These are phyloP conservation scores for Oryza punctata DNA, from an alignment of 176 grass and related monocot genomes.

Conservation along the genomic window DNA sequence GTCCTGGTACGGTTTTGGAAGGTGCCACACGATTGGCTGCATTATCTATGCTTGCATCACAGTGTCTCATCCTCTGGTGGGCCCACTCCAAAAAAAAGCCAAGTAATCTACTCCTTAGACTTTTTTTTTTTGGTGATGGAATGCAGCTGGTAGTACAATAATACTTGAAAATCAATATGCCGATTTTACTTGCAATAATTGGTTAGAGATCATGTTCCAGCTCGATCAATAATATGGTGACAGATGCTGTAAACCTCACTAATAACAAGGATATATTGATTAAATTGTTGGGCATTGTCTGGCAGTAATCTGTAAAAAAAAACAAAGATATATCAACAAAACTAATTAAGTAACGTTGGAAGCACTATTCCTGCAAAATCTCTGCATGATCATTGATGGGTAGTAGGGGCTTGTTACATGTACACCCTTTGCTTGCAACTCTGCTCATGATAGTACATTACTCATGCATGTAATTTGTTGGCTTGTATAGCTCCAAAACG, in stretches of 20 bases:
- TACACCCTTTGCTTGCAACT: neutral
- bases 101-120: neutral
- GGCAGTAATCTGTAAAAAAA: too few species aligned
- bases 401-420: neutral
- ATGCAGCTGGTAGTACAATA: too few species aligned
- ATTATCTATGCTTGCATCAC: neutral
- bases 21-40: constrained; percentile 30
- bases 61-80: neutral
- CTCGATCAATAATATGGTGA: too few species aligned
- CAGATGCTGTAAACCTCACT: too few species aligned
- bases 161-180: too few species aligned
- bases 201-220: too few species aligned
- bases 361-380: neutral
- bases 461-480: neutral
- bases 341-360: neutral
- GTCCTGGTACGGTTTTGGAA: constrained; percentile 26
- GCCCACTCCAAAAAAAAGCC: neutral
- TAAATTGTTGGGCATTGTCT: too few species aligned
- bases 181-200: too few species aligned
- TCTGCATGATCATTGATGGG: neutral
- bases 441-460: constrained; percentile 11
- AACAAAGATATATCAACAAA: neutral
- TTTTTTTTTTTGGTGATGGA: too few species aligned
- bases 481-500: neutral
- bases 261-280: too few species aligned